Evolutionary conservation across 2,329 filamentous ascomycete species (phyloP).

Genomic region (Cytospora piceicola): DNA sequence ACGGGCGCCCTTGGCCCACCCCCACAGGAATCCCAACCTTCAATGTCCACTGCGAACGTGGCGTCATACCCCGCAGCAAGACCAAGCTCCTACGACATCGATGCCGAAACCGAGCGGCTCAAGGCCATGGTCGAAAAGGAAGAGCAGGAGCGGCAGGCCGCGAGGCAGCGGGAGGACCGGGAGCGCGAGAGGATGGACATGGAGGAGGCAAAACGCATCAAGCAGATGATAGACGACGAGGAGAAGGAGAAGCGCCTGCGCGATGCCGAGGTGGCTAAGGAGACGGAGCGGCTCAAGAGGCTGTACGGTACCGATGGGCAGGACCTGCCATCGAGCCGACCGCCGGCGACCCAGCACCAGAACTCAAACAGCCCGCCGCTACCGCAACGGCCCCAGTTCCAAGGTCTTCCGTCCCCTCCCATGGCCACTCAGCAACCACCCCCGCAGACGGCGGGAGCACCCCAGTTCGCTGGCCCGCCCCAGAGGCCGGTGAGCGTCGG

Average conservation of each 20-base stretch:
- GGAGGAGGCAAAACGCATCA: conserved; percentile 61
- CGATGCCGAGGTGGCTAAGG: conserved; percentile 68
- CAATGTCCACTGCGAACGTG: conserved; percentile 56
- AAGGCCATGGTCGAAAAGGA: conserved; percentile 58
- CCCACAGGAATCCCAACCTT: conserved; percentile 30
- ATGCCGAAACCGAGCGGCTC: conserved; percentile 79
- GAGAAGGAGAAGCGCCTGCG: conserved; percentile 61
- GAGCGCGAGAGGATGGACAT: conserved; percentile 61
- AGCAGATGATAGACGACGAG: conserved; percentile 69
- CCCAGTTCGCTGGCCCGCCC: conserved; percentile 32
- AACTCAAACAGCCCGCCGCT: conserved; percentile 28
- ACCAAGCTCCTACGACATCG: conserved; percentile 47
- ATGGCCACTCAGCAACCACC: conserved; percentile 43
- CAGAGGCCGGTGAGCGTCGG: conserved; percentile 53
- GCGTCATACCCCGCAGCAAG: conserved; percentile 39
- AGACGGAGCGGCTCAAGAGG: conserved; percentile 78
- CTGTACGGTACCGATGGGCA: conserved; percentile 66
- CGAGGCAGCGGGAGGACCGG: conserved; percentile 44
- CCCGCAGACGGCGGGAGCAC: conserved; percentile 34
- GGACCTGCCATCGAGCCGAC: conserved; percentile 39
- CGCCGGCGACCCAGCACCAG: conserved; percentile 28
- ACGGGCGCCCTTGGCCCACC: conserved; percentile 46
- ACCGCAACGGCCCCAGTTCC: conserved; percentile 29
- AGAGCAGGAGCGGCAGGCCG: conserved; percentile 50
- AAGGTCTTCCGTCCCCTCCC: conserved; percentile 28